A percentile compares a stretch with the other conserved stretches of the same genome.
These are phyloP conservation scores for Didymella exigua DNA, from an alignment of 2,329 filamentous ascomycete species.

Conservation along the genomic window DNA sequence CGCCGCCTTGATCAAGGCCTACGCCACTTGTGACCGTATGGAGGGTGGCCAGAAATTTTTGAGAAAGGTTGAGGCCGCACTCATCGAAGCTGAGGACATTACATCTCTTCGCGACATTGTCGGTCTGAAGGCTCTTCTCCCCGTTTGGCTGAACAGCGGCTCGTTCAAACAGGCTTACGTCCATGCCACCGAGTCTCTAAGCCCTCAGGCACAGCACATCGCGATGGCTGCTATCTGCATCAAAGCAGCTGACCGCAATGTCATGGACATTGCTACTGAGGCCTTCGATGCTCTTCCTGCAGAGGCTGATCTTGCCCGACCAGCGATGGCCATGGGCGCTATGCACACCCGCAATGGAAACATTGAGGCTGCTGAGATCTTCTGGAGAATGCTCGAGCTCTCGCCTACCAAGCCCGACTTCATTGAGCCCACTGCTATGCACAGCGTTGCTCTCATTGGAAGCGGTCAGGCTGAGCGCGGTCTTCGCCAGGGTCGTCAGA, in stretches of 20 bases:
- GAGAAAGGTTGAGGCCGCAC: constrained; percentile 71
- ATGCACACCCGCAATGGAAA: constrained; percentile 84
- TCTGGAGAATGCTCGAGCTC: constrained; percentile 76
- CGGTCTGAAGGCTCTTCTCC: constrained; percentile 75
- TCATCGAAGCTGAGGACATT: constrained; percentile 57
- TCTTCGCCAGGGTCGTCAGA: constrained; percentile 76
- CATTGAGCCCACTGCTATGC: constrained; percentile 90
- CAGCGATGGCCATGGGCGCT: constrained; percentile 82
- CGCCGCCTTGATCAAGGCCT: constrained; percentile 87
- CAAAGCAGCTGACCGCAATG: constrained; percentile 78
- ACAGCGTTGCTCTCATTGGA: constrained; percentile 83
- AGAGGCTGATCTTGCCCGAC: constrained; percentile 51
- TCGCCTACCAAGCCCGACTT: constrained; percentile 68
- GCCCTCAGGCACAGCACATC: constrained; percentile 62
- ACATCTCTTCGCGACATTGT: constrained; percentile 73
- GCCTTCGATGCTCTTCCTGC: constrained; percentile 58
- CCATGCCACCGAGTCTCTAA: constrained; percentile 69
- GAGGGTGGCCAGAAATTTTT: constrained; percentile 86
- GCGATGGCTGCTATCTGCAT: constrained; percentile 77
- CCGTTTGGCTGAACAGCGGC: constrained; percentile 73
- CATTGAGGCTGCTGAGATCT: constrained; percentile 74
- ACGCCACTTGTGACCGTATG: constrained; percentile 78
- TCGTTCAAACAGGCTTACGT: constrained; percentile 75
- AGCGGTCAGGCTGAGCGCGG: constrained; percentile 85
- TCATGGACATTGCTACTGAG: constrained; percentile 69